These are phyloP conservation scores for Brassica incana DNA, from an alignment of 345 rosid species.

Conservation along the genomic window DNA sequence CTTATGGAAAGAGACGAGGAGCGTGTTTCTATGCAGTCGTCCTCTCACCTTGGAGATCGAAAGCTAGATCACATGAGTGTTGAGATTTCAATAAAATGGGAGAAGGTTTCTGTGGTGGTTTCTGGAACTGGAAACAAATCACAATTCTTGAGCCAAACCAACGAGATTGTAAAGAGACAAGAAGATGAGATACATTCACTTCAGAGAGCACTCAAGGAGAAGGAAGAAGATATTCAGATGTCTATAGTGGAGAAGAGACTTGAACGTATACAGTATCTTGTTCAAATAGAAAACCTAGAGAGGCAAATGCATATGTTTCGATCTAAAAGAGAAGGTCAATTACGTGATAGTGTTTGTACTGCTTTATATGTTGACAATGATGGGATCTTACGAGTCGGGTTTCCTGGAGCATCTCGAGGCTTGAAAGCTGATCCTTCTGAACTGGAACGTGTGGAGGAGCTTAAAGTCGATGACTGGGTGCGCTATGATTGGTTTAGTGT, in stretches of 20 bases:
- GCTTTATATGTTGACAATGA: constrained; percentile 95
- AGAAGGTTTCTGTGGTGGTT: constrained; percentile 32
- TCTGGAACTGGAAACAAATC: too few relatives aligned
- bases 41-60: constrained; percentile 52
- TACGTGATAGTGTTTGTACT: constrained; percentile 55
- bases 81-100: constrained; percentile 47
- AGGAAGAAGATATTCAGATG: too few relatives aligned
- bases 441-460: constrained; percentile 98
- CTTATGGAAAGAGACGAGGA: constrained; percentile 54
- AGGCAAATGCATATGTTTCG: too few relatives aligned
- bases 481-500: too few relatives aligned
- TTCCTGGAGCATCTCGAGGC: constrained; percentile 99
- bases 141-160: too few relatives aligned
- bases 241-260: too few relatives aligned
- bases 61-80: constrained; percentile 52
- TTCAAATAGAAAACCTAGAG: too few relatives aligned
- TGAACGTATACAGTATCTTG: too few relatives aligned
- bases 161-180: too few relatives aligned
- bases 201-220: too few relatives aligned
- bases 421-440: constrained; percentile 99
- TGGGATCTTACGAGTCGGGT: constrained; percentile 97
- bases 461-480: constrained; percentile 65
- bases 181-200: too few relatives aligned
- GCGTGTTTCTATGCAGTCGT: constrained; percentile 45
- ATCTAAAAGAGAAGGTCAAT: too few relatives aligned